Evolutionary conservation across 1,284 basidiomycete genomes (phyloP), one percentile per base, ranked within the genome.

Genomic region (Malassezia sympodialis): DNA sequence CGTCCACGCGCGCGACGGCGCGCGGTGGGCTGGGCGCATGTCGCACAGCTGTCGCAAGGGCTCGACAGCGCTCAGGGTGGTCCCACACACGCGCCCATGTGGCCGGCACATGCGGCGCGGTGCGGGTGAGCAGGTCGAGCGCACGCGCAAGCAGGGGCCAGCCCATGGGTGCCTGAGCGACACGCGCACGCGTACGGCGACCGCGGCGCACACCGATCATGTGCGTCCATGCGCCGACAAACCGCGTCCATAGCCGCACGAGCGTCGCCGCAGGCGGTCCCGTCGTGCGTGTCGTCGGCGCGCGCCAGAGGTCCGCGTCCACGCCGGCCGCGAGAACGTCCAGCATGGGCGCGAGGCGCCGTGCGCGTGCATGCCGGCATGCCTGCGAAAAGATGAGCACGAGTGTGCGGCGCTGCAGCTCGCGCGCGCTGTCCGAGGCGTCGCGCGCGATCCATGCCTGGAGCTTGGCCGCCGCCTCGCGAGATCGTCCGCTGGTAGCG

Each of bases 221-320:
- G 14, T 41, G 34, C 34, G 49, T 44, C 54, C 48, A 56, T 10
- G 40, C 31, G 8, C 19, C 19, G 6, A 56, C 15, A 12, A 43
- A 39, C 8, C 54, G 54, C 43, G 21, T 15, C 49, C 54, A 56
- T 15, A 56, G 37, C n/a, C 48, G 47, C 21, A 48, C 42, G 3
- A 56, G 45, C 27, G 48, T 46, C 32, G 35, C 32, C 26, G 47
- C 39, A 17, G 41, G 41, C 35, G 34, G 21, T 23, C n/a, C 35
- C 43, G 24, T 12, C 34, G 42, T 21, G 24, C 12, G 27, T 27
- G 42, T 24, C 49, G 35, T n/a, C 8, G 34, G 30, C 6, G 17
- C 17, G 26, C 47, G 23, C 32, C 47, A 49, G 21, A 49, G 8
- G 12, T 39, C 28, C 14, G 28, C 19, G 4, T 14, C 5, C 15